Percentiles rank a stretch among this genome's conserved stretches.
phyloP scores from a whole-genome alignment of 345 rosid genomes.

The Gossypium raimondii region DNA sequence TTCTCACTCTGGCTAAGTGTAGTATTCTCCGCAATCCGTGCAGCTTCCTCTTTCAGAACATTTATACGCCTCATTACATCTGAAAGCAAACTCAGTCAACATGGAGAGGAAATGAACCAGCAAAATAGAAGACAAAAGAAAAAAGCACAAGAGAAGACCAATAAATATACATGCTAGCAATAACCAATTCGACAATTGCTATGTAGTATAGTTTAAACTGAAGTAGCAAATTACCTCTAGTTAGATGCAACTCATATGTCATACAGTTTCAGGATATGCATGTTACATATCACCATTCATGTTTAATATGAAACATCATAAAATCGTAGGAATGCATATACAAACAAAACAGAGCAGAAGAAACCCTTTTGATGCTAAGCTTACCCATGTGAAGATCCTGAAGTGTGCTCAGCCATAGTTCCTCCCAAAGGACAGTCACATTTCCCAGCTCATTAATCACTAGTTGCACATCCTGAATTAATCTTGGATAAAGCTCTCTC shows the following conservation, averaged over 20 bases:
- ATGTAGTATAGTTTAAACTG: not conserved
- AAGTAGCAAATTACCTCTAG: constrained; percentile 1
- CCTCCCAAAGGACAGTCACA: constrained; percentile 96
- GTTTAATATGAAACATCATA: not conserved
- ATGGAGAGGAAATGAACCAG: constrained; percentile 1
- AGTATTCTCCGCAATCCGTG: constrained; percentile 77
- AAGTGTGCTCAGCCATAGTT: constrained; percentile 93
- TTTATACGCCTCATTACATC: constrained; percentile 85
- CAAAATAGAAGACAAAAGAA: not conserved
- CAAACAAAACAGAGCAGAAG: constrained; percentile 17
- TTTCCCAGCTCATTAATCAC: constrained; percentile 86
- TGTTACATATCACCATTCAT: not conserved
- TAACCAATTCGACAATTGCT: not conserved
- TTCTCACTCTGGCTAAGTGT: constrained; percentile 85
- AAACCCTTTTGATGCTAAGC: constrained; percentile 14
- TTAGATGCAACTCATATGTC: not conserved
- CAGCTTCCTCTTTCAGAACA: constrained; percentile 83
- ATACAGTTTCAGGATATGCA: not conserved
- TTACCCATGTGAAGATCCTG: constrained; percentile 95
- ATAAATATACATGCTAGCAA: not conserved
- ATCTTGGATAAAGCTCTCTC: constrained; percentile 75
- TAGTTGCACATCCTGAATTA: constrained; percentile 89
- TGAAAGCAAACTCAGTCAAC: constrained; percentile 30
- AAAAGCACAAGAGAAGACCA: not conserved
- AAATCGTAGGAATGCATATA: not conserved